Base-by-base conservation (phyloP, 2,329 filamentous ascomycete species). In the Sodiomyces alkalinus region DNA sequence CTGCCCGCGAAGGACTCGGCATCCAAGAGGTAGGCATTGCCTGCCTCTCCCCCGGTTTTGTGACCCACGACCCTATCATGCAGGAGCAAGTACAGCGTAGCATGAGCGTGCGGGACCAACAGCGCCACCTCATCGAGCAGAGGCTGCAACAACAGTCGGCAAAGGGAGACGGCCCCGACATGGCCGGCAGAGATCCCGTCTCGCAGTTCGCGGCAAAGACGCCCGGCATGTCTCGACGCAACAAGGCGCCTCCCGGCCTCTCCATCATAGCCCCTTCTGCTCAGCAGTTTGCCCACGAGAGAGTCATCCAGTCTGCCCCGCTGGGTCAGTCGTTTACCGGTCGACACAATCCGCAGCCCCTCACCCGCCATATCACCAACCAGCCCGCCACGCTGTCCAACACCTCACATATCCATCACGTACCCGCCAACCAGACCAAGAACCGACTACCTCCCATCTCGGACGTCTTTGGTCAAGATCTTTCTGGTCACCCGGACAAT, bases 11-110 rank as follows among this genome's bases (percentile, higher is more conserved):
- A 25, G 71, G 76, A 14, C 58, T 90, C 20, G 80, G 68, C 22
- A 87, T 96, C 46, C 85, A 92, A 44, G 83, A 94, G 53, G 80
- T 96, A 16, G 90, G 90, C 33, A 66, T 96, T 32, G 87, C 87
- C 22, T 98, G 90, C 46, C 63, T 98, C 31, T 96, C 90, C 3
- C 90, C 90, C 0, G 90, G 90, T 30, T 96, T 98, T 46, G 76
- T 92, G 40, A 96, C 90, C 11, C 81, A 96, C 43, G 85, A 98
- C 52, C 87, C 90, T n/a, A 70, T 80, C 13, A 92, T 94, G 83
- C 78, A 90, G 47, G 83, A 93, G 53, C 86, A 96, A 53, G 61
- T 98, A 29, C 85, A 96, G 55, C 74, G 87, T 41, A 96, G 90
- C 53, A 73, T 94, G 53, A 85, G 80, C 25, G 86, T 98, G 17